phyloP scores from a whole-genome alignment of 1,284 basidiomycete species.

The Cutaneotrichosporon arboriforme region DNA sequence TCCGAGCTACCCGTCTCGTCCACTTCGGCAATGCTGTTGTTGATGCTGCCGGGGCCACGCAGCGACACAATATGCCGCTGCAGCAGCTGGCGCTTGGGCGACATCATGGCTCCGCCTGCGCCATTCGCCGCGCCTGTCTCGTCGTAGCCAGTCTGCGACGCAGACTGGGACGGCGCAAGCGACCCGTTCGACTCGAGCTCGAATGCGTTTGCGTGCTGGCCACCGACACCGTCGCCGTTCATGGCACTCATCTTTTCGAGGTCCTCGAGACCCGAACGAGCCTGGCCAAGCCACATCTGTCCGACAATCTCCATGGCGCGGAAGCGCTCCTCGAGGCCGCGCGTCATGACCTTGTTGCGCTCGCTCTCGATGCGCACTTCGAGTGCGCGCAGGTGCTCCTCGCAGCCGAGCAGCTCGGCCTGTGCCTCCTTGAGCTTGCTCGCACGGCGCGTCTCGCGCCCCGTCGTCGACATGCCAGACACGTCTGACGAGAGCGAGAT shows the following conservation, averaged over 20 bases:
- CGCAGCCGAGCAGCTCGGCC: conserved; percentile 47
- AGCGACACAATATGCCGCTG: background rate
- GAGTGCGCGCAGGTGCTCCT: conserved; percentile 44
- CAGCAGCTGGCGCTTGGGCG: conserved; percentile 3
- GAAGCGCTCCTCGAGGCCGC: conserved; percentile 46
- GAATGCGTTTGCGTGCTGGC: conserved; percentile 42
- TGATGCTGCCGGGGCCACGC: conserved; percentile 32
- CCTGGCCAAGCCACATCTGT: conserved; percentile 47
- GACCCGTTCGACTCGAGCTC: conserved; percentile 49
- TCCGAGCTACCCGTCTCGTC: conserved; percentile 40
- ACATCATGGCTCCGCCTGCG: background rate
- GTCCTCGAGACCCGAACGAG: conserved; percentile 43
- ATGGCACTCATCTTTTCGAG: conserved; percentile 23
- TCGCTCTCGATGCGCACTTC: conserved; percentile 46
- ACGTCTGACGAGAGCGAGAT: conserved; percentile 29
- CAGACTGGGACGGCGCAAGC: conserved; percentile 48
- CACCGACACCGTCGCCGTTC: background rate
- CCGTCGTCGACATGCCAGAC: conserved; percentile 23
- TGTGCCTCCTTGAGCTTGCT: conserved; percentile 46
- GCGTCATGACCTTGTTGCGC: conserved; percentile 47
- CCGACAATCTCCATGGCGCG: conserved; percentile 47
- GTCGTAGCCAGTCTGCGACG: conserved; percentile 44
- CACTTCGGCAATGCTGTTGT: conserved; percentile 44
- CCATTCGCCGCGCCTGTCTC: conserved; percentile 15
- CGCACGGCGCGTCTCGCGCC: conserved; percentile 40